Conservation (phyloP, 192 early-diverging fungal species). For the Chytriomyces sp. region DNA sequence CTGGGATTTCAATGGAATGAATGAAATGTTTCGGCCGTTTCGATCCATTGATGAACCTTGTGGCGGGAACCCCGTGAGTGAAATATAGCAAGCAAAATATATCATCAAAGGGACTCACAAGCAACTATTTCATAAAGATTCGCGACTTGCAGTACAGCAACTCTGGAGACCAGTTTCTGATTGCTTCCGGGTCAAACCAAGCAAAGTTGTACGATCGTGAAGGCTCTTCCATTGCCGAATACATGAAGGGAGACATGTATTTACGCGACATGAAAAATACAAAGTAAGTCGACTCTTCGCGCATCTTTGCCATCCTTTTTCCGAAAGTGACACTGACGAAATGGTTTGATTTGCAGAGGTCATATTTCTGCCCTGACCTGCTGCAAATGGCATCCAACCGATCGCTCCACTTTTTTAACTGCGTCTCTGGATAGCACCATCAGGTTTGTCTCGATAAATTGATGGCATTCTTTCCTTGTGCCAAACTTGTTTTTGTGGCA, state of each 20-base stretch:
- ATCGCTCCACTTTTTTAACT: conserved; percentile 72
- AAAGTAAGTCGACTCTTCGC: conserved; percentile 39
- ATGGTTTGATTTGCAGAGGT: conserved; percentile 56
- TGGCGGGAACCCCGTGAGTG: conserved; percentile 71
- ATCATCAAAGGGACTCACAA: not conserved
- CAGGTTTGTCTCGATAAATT: conserved; percentile 40
- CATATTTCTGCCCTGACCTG: conserved; percentile 82
- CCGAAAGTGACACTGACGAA: not conserved
- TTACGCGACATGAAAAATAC: conserved; percentile 85
- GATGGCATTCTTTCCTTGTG: not conserved
- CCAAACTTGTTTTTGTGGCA: conserved; percentile 1
- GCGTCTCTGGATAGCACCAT: conserved; percentile 83
- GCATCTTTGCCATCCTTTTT: not conserved
- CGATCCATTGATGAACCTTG: conserved; percentile 75
- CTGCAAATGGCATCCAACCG: conserved; percentile 79
- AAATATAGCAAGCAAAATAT: too few relatives aligned
- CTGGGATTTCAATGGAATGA: conserved; percentile 95
- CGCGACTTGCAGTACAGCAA: conserved; percentile 78
- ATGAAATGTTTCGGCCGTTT: conserved; percentile 73
- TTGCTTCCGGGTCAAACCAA: conserved; percentile 75
- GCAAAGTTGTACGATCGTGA: conserved; percentile 80
- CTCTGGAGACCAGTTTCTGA: conserved; percentile 77
- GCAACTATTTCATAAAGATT: conserved; percentile 50
- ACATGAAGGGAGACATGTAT: conserved; percentile 91
- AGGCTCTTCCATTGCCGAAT: conserved; percentile 75